Conservation (phyloP, 2,329 filamentous ascomycete species). For the Capronia epimyces region DNA sequence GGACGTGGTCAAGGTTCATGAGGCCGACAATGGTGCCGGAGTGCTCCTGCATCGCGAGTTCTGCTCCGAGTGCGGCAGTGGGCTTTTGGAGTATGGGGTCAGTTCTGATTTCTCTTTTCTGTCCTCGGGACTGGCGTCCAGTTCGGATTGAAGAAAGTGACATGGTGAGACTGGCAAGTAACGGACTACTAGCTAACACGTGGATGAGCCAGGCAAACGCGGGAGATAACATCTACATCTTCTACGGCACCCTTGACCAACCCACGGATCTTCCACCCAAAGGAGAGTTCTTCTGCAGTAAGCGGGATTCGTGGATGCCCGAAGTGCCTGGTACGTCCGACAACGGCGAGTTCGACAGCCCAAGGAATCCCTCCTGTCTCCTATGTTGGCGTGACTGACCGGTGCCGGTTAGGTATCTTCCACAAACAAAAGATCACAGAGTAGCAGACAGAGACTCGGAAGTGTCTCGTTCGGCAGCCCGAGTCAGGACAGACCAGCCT, state of each 20-base stretch:
- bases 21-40: slow-evolving; percentile 48
- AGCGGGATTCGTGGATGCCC: slow-evolving; percentile 48
- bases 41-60: slow-evolving; percentile 48
- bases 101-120: slow-evolving; percentile 21
- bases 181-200: not conserved
- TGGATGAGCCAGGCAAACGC: slow-evolving; percentile 21
- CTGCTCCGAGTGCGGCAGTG: slow-evolving; percentile 49
- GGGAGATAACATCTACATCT: slow-evolving; percentile 39
- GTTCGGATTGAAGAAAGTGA: too few relatives aligned
- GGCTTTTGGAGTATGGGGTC: slow-evolving; percentile 50
- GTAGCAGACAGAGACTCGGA: slow-evolving; percentile 30
- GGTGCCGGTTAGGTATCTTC: slow-evolving; percentile 36
- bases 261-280: slow-evolving; percentile 47
- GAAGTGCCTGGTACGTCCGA: slow-evolving; percentile 40
- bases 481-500: too few relatives aligned
- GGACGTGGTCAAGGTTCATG: slow-evolving; percentile 41
- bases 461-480: too few relatives aligned
- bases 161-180: too few relatives aligned
- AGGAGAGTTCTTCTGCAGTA: slow-evolving; percentile 52
- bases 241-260: slow-evolving; percentile 48
- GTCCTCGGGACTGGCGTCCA: not conserved
- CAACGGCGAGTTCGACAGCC: not conserved
- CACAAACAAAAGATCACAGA: slow-evolving; percentile 45
- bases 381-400: not conserved
- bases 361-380: too few relatives aligned